A percentile compares a stretch with the other conserved stretches of the same genome.
Evolutionary conservation across 371 early-diverging fungal genomes (phyloP).

Genomic region (Chytridium lagenaria): DNA sequence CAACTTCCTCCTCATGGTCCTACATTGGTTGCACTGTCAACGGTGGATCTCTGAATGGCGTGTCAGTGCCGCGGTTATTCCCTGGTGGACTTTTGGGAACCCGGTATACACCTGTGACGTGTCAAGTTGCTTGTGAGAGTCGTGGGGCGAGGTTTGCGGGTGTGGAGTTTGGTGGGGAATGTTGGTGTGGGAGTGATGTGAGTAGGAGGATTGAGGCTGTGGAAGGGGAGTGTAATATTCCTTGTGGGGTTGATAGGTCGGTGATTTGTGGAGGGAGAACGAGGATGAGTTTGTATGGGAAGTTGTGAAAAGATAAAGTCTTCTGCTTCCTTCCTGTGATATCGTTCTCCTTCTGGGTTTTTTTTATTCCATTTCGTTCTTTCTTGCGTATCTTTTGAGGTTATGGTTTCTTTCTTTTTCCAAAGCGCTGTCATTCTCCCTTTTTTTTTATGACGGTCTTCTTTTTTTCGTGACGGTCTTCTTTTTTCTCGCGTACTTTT

Average conservation of each 20-base stretch:
- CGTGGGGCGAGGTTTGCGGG: background rate
- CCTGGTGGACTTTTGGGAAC: background rate
- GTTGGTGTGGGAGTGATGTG: conserved; percentile 7
- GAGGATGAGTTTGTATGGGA: background rate
- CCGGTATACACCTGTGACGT: background rate
- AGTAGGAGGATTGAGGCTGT: background rate
- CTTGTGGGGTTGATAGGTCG: background rate
- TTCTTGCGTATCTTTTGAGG: too few relatives aligned
- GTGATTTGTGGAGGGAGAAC: background rate
- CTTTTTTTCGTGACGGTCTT: too few relatives aligned
- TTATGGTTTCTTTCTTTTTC: too few relatives aligned
- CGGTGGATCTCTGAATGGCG: background rate
- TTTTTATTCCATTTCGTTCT: too few relatives aligned
- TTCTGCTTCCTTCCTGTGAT: too few relatives aligned
- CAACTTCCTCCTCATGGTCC: background rate
- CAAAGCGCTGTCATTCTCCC: too few relatives aligned
- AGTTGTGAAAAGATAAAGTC: too few relatives aligned
- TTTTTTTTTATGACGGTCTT: too few relatives aligned
- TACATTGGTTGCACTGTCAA: background rate
- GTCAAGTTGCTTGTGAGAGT: background rate
- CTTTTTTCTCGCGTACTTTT: too few relatives aligned
- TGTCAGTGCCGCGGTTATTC: background rate
- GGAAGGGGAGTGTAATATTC: background rate
- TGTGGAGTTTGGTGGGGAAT: conserved; percentile 13
- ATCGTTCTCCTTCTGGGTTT: too few relatives aligned